Percentiles rank a stretch among this genome's conserved stretches.
phyloP scores from a whole-genome alignment of 2,329 filamentous ascomycete genomes.

The Trichoderma citrinoviride region DNA sequence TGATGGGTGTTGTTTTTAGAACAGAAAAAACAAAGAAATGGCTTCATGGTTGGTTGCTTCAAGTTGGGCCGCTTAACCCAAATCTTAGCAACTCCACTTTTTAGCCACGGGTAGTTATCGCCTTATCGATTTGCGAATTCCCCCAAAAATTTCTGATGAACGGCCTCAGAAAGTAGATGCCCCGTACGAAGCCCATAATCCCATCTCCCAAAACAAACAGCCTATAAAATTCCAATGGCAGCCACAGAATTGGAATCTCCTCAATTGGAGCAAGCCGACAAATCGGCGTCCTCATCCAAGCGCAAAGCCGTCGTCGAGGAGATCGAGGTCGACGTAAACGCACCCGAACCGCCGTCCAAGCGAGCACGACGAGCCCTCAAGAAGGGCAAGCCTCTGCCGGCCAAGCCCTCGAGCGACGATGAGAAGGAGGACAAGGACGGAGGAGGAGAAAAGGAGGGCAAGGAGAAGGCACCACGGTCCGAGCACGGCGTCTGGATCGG shows the following conservation, averaged over 20 bases:
- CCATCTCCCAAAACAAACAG: too few relatives aligned
- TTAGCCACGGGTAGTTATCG: conserved; percentile 20
- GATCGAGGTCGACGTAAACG: conserved; percentile 83
- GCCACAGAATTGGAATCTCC: conserved; percentile 18
- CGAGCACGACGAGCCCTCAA: conserved; percentile 87
- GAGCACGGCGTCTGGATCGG: conserved; percentile 92
- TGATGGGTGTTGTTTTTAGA: not conserved
- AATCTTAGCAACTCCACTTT: conserved; percentile 1
- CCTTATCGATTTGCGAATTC: conserved; percentile 17
- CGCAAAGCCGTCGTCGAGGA: conserved; percentile 69
- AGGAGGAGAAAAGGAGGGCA: conserved; percentile 40
- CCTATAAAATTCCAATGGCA: conserved; percentile 19
- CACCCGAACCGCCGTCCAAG: conserved; percentile 94
- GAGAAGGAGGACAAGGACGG: conserved; percentile 38
- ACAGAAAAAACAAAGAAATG: too few relatives aligned
- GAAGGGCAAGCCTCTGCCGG: conserved; percentile 65
- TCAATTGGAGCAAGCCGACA: conserved; percentile 12
- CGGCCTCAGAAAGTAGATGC: not conserved
- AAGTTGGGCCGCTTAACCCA: not conserved
- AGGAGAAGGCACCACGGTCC: conserved; percentile 62
- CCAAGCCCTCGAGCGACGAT: conserved; percentile 39
- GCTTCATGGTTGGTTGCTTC: not conserved
- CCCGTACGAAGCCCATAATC: not conserved
- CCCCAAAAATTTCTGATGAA: conserved; percentile 18
- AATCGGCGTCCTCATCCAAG: conserved; percentile 45